Base-by-base conservation (phyloP, 176 grass and related monocot genomes). In the Bonia amplexicaulis region DNA sequence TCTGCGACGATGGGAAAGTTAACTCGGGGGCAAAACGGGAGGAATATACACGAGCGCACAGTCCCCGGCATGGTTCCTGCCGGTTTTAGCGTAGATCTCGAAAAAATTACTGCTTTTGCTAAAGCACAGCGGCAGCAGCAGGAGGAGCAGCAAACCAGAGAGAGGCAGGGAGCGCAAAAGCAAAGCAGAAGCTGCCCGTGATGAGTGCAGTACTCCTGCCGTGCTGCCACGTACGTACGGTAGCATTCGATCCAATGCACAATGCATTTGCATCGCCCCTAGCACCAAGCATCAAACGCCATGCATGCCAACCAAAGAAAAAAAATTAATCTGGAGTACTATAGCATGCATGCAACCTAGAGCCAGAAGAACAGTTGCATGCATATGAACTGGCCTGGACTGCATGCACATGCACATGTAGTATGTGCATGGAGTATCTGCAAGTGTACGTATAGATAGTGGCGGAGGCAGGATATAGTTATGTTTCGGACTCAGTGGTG, bases 61-160 rank as follows among this genome's bases (percentile, higher is more conserved):
- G 84, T 83, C 61, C 80, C 80, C 84, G 74, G 83, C 88, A 81
- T 86, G 88, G 74, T 41, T 75, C 72, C 80, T 81, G 81, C 59
- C 72, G 13, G 82, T 78, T 90, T 94, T 69, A 92, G 93, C 93
- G 93, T 86, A 82, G 93, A 94, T 94, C 93, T 94, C 93, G 88
- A 94, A 86, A 86, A 86, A 90, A 90, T 82, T 92, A 84, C 90
- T 88, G 87, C 88, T 90, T 92, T 91, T 31, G 85, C 89, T 69
- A 87, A 91, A 91, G 89, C 73, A 2, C 71, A 55, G 9, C 79
- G 26, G 39, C 79, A 60, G 84, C 54, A 16, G 23, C 12, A 22
- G 84, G 29, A 17, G 84, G 29, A 17, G 68, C 64, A 48, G 71
- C 31, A 20, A 62, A 71, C 83, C 42, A 53, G 77, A 41, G 53